Base-by-base conservation (phyloP, 2,329 filamentous ascomycete species). In the Aspergillus tanneri region DNA sequence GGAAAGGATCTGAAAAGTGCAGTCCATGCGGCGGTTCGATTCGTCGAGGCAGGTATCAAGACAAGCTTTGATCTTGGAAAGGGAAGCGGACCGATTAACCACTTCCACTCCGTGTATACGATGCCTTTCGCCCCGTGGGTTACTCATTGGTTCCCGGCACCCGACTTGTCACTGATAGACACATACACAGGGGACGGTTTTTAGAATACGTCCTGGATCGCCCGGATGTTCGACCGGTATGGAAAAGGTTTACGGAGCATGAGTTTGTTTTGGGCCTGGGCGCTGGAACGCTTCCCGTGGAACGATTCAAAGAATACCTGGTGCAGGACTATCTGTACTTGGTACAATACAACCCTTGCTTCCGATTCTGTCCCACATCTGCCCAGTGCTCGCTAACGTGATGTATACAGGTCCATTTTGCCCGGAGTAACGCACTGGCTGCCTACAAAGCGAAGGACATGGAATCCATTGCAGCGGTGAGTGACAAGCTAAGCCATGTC, bases 291-390 rank as follows among this genome's bases (percentile, higher is more conserved):
- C 74, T 97, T 16, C 86, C 88, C 0, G 59, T 86, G 1, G 81
- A 87, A 35, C 85, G 84, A 0, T 97, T 96, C 76, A 93, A 90
- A 67, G 80, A 86, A 30, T 97, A 96, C 65, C 82, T 97, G 47
- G 79, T 93, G 8, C 92, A 97, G 61, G 92, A 97, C 62, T 96
- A 96, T 62, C 77, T 96, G 4, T 97, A 93, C 63, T 73, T 96
- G 35, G 87, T 93, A 60, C 34, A 77, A 63, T 12, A 14, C 24
- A 21, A 32, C 24, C 42, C 3, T 39, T 34, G 18, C 8, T 21
- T 7, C 3, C 4, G 7, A 12, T 9, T 2, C 9, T 28, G 27
- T 24, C 5, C 6, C 14, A 2, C 35, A 10, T 30, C 22, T 16
- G n/a, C 6, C n/a, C 37, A 9, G 37, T 44, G 23, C 43, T 53